Base-by-base conservation (phyloP, 768 basidiomycete species). In the Rhizopogon vinicolor region DNA sequence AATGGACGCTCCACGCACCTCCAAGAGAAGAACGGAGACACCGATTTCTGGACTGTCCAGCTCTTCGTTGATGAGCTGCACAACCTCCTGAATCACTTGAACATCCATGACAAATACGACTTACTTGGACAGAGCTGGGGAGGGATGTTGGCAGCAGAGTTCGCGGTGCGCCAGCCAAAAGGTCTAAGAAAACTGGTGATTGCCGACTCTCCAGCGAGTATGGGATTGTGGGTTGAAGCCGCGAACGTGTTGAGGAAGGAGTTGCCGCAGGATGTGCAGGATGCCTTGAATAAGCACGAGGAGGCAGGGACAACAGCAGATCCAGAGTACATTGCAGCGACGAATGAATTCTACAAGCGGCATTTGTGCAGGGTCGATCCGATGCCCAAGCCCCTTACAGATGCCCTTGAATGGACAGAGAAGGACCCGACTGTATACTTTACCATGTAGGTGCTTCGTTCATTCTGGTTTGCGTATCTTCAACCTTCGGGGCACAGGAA, bases 1-100 rank as follows among this genome's bases (percentile, higher is more conserved):
- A 74, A 67, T 53, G 81, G 81, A n/a, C 65, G 67, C 25, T 84
- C 82, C 12, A 81, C 81, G 8, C 80, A 82, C 58, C 69, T 83
- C 18, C 76, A 64, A 8, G 78, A 82, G 57, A 82, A 79, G 59
- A 70, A 62, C 6, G 71, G 68, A 13, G 72, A 75, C 33, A 58
- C 62, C 1, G 40, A 41, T 12, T 84, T 85, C 68, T 83, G 81
- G 65, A 62, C 72, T 75, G 52, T 76, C 66, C 44, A 84, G 74
- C 66, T 85, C 79, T 56, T 78, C 71, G 58, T 80, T 65, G 69
- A 82, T 83, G 5, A 84, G 71, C 52, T 75, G 63, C 29, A 69
- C 63, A 46, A 46, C 18, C 45, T 83, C 9, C 59, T 84, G 43
- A 31, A 50, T 14, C 73, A 80, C 63, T 68, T 84, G 48, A 72